These are phyloP conservation scores for Patellaria atrata DNA, from an alignment of 495 filamentous ascomycete genomes.

Conservation along the genomic window DNA sequence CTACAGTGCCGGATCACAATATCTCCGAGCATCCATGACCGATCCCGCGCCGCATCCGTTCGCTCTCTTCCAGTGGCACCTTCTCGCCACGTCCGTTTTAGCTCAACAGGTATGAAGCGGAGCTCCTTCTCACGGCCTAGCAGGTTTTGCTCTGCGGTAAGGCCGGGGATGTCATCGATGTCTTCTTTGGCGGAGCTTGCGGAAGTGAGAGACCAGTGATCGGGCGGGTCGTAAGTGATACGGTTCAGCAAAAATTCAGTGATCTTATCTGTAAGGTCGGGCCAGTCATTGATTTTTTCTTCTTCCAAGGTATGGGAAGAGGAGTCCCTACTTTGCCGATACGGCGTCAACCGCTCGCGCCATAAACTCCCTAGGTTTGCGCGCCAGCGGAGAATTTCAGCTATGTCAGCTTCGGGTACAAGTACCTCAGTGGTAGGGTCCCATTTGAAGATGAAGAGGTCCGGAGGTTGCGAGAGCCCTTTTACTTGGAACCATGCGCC, in stretches of 20 bases:
- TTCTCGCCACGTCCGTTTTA: conserved; percentile 49
- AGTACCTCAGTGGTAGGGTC: conserved; percentile 29
- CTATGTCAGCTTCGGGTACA: conserved; percentile 18
- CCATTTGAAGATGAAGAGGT: conserved; percentile 45
- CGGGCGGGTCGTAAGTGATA: conserved; percentile 31
- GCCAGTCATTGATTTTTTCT: conserved; percentile 29
- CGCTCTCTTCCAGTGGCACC: conserved; percentile 55
- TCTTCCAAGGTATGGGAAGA: conserved; percentile 9
- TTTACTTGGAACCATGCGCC: conserved; percentile 45
- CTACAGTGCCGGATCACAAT: conserved; percentile 30
- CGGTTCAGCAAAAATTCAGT: conserved; percentile 31
- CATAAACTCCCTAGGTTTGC: conserved; percentile 32
- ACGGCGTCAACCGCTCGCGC: conserved; percentile 30
- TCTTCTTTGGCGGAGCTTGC: conserved; percentile 33
- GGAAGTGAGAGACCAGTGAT: conserved; percentile 38
- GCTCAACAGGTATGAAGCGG: conserved; percentile 39
- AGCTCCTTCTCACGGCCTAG: conserved; percentile 27
- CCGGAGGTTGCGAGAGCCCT: conserved; percentile 20
- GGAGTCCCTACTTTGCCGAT: conserved; percentile 22
- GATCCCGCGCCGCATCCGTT: conserved; percentile 56
- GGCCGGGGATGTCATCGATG: conserved; percentile 28
- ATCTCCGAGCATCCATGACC: conserved; percentile 51
- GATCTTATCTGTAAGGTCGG: conserved; percentile 36
- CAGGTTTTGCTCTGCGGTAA: conserved; percentile 18
- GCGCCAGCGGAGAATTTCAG: conserved; percentile 24